A percentile compares a stretch with the other conserved stretches of the same genome.
These are phyloP conservation scores for Posidonia oceanica DNA, from an alignment of 116 monocot genomes.

Conservation along the genomic window DNA sequence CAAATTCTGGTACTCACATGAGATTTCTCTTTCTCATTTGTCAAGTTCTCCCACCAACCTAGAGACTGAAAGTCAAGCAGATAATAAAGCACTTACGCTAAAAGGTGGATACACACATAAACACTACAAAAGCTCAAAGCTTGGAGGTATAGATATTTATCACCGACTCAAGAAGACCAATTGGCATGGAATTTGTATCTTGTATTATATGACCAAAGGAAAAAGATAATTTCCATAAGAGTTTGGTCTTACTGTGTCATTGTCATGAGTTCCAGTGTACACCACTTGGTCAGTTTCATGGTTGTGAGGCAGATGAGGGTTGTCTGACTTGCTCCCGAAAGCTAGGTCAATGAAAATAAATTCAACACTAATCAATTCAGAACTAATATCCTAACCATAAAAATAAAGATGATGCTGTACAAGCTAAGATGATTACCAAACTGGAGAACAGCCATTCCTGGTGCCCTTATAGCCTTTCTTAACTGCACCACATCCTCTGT, in stretches of 20 bases:
- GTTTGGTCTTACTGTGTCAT: slow-evolving; percentile 68
- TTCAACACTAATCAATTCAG: background rate
- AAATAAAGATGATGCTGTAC: too few species aligned
- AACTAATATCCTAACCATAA: background rate
- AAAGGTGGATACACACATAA: too few species aligned
- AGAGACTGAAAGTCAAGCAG: slow-evolving; percentile 30
- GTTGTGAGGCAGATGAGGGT: slow-evolving; percentile 91
- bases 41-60: slow-evolving; percentile 84
- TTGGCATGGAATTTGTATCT: too few species aligned
- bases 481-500: slow-evolving; percentile 93
- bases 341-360: slow-evolving; percentile 24
- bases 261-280: slow-evolving; percentile 95
- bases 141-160: too few species aligned
- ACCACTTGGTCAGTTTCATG: slow-evolving; percentile 91
- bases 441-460: slow-evolving; percentile 97
- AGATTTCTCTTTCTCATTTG: slow-evolving; percentile 33
- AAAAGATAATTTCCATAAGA: background rate
- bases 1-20: slow-evolving; percentile 29
- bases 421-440: slow-evolving; percentile 52
- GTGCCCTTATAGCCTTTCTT: slow-evolving; percentile 78
- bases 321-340: slow-evolving; percentile 64
- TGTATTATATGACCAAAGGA: too few species aligned
- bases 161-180: too few species aligned
- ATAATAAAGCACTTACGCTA: background rate
- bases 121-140: too few species aligned